Conservation (phyloP, 2,329 filamentous ascomycete genomes). For the Diaporthe destruens region DNA sequence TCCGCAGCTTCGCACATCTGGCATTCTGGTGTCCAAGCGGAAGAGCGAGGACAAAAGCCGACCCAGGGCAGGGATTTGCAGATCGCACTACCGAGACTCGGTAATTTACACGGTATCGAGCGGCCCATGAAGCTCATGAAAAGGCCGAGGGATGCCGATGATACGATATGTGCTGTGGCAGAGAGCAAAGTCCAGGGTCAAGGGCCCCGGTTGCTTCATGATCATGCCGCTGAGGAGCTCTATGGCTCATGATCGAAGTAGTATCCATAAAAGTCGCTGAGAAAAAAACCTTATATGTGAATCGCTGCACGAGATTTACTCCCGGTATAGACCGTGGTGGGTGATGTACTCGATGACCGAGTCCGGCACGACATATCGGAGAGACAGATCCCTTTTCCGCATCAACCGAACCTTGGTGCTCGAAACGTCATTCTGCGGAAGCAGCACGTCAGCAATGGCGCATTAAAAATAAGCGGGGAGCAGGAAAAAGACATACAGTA, state of each 20-base stretch:
- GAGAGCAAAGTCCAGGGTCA: background rate
- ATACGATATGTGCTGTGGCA: slow-evolving; percentile 15
- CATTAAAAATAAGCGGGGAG: background rate
- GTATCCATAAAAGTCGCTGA: slow-evolving; percentile 29
- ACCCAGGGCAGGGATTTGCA: background rate
- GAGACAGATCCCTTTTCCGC: slow-evolving; percentile 82
- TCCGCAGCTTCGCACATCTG: background rate
- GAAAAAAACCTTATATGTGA: background rate
- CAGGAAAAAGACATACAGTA: slow-evolving; percentile 78
- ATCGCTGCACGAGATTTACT: slow-evolving; percentile 47
- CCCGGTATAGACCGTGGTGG: slow-evolving; percentile 73
- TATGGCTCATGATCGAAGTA: slow-evolving; percentile 1
- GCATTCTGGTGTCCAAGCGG: background rate
- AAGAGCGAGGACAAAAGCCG: background rate
- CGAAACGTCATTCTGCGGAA: slow-evolving; percentile 74
- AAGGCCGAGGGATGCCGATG: background rate
- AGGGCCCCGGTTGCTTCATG: background rate
- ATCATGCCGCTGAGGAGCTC: background rate
- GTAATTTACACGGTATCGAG: slow-evolving; percentile 16
- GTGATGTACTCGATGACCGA: slow-evolving; percentile 82
- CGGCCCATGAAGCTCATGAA: background rate
- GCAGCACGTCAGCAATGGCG: background rate
- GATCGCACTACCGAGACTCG: background rate
- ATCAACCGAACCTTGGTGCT: slow-evolving; percentile 45
- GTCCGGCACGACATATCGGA: slow-evolving; percentile 80